Evolutionary conservation across 176 grass and related monocot genomes (phyloP).

Genomic region (Musa troglodytarum): DNA sequence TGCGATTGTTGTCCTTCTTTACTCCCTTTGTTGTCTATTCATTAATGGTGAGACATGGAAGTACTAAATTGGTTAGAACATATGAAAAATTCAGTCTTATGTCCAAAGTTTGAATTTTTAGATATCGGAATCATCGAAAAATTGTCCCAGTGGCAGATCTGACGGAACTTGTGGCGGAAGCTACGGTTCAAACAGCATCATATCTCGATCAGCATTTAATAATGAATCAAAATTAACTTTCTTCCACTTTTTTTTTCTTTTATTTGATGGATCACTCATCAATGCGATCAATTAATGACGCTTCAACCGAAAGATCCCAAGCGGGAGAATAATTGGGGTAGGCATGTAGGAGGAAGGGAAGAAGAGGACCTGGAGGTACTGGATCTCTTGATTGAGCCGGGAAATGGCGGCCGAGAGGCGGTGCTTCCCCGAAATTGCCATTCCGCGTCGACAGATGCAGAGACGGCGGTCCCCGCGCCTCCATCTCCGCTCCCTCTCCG

Average conservation of each 20-base stretch:
- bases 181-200: no score
- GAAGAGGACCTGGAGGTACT: background rate
- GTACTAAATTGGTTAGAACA: background rate
- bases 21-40: background rate
- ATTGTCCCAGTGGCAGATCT: background rate
- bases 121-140: background rate
- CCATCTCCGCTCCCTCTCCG: background rate
- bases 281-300: background rate
- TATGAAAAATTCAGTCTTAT: background rate
- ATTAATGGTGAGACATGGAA: no score
- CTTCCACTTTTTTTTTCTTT: no score
- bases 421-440: constrained; percentile 5
- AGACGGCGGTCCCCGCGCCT: background rate
- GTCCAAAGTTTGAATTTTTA: background rate
- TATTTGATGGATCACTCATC: background rate
- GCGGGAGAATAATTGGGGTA: no score
- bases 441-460: background rate
- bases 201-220: no score
- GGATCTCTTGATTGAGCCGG: constrained; percentile 15
- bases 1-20: background rate
- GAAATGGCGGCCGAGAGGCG: constrained; percentile 8
- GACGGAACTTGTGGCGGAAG: background rate
- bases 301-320: background rate
- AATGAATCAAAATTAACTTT: no score
- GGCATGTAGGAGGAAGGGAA: background rate